These are phyloP conservation scores for Podaxis sp. DNA, from an alignment of 768 basidiomycete species.

Conservation along the genomic window DNA sequence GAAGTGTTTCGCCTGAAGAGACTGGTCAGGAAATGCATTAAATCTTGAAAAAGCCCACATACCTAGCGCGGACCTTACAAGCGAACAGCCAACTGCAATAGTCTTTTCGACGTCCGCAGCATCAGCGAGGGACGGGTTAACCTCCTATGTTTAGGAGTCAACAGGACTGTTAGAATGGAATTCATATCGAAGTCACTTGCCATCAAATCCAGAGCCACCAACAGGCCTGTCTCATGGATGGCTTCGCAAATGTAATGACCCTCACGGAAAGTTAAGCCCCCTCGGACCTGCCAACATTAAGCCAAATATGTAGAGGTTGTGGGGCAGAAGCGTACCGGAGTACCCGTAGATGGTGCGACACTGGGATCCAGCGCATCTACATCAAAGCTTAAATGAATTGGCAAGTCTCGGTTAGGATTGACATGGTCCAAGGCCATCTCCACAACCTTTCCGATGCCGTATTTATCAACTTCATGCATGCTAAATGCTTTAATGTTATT, in stretches of 20 bases:
- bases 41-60: slow-evolving; percentile 21
- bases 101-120: slow-evolving; percentile 77
- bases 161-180: background rate
- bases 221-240: slow-evolving; percentile 86
- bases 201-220: slow-evolving; percentile 95
- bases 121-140: slow-evolving; percentile 92
- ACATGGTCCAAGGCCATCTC: slow-evolving; percentile 96
- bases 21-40: slow-evolving; percentile 12
- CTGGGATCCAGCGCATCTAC: slow-evolving; percentile 93
- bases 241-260: slow-evolving; percentile 98
- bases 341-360: slow-evolving; percentile 95
- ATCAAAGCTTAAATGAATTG: slow-evolving; percentile 96
- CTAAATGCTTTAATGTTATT: slow-evolving; percentile 82
- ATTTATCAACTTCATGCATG: slow-evolving; percentile 90
- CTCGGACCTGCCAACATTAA: slow-evolving; percentile 62
- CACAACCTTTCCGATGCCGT: slow-evolving; percentile 92
- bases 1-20: slow-evolving; percentile 40
- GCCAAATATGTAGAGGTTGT: background rate
- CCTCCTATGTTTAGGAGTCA: slow-evolving; percentile 56
- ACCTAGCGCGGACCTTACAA: slow-evolving; percentile 84
- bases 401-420: slow-evolving; percentile 77
- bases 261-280: slow-evolving; percentile 94
- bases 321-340: slow-evolving; percentile 57
- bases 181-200: slow-evolving; percentile 38
- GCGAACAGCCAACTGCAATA: slow-evolving; percentile 84